phyloP scores from a whole-genome alignment of 331 rosid genomes.

The Erythrophleum ivorense region DNA sequence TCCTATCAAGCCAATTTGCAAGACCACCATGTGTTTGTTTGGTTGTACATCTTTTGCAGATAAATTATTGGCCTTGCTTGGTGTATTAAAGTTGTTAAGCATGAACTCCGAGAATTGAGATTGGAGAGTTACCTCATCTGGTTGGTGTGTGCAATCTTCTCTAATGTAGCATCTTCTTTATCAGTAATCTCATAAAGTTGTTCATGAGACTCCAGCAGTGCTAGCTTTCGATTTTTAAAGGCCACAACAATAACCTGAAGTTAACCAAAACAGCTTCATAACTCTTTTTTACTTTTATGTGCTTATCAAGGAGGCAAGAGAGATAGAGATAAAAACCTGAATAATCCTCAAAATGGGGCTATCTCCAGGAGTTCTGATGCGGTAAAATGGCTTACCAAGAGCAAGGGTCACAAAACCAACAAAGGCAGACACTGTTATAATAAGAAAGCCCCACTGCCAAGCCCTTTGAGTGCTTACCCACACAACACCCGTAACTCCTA shows the following conservation, averaged over 20 bases:
- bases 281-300: neutral
- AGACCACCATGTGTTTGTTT: conserved; percentile 32
- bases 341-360: conserved; percentile 64
- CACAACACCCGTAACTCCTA: conserved; percentile 78
- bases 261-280: neutral
- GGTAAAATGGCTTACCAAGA: conserved; percentile 76
- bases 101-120: conserved; percentile 16
- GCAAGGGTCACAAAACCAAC: conserved; percentile 67
- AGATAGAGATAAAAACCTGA: conserved; percentile 53
- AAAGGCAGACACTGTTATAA: conserved; percentile 59
- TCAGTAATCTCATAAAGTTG: conserved; percentile 72
- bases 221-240: conserved; percentile 62
- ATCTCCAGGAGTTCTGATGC: conserved; percentile 61
- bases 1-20: conserved; percentile 48
- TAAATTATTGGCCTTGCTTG: conserved; percentile 35
- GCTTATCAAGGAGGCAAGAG: neutral
- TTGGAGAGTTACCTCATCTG: conserved; percentile 74
- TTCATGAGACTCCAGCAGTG: conserved; percentile 52
- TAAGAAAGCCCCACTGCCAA: conserved; percentile 88
- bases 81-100: conserved; percentile 20
- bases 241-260: conserved; percentile 75
- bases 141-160: conserved; percentile 65
- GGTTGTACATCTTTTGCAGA: conserved; percentile 30
- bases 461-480: conserved; percentile 63
- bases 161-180: conserved; percentile 45